Evolutionary conservation across 352 stramenopile genomes (phyloP).

Genomic region (Phytophthora kernoviae): DNA sequence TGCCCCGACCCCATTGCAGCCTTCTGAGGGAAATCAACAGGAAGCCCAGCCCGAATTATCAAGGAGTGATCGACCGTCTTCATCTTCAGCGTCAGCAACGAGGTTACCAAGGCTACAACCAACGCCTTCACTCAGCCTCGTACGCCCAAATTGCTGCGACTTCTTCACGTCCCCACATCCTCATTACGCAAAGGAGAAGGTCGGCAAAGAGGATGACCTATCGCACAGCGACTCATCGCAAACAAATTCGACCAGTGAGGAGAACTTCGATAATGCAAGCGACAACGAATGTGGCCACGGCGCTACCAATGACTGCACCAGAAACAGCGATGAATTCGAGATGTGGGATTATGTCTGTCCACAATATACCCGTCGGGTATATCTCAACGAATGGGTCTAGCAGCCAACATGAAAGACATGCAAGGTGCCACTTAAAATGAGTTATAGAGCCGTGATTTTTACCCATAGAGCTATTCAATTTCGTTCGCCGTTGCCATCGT

Average conservation of each 20-base stretch:
- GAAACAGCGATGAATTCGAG: constrained; percentile 42
- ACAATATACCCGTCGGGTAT: constrained; percentile 39
- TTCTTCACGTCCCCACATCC: constrained; percentile 38
- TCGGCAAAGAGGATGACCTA: constrained; percentile 20
- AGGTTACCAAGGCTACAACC: constrained; percentile 28
- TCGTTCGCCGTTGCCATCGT: too few species aligned
- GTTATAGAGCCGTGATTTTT: too few species aligned
- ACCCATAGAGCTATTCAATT: too few species aligned
- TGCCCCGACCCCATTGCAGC: constrained; percentile 5
- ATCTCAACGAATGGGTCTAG: constrained; percentile 59
- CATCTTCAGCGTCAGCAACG: constrained; percentile 12
- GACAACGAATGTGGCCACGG: constrained; percentile 9
- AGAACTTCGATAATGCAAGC: constrained; percentile 9
- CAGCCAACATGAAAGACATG: neutral
- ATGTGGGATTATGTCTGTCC: constrained; percentile 69
- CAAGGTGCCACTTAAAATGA: too few species aligned
- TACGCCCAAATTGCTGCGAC: constrained; percentile 42
- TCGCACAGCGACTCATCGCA: constrained; percentile 1
- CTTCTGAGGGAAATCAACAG: constrained; percentile 17
- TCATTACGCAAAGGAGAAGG: constrained; percentile 36
- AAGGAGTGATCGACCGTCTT: constrained; percentile 4
- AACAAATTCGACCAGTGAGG: constrained; percentile 7
- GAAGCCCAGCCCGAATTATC: constrained; percentile 11
- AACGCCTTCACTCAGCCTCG: constrained; percentile 15
- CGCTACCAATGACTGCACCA: constrained; percentile 3